A percentile compares a stretch with the other conserved stretches of the same genome.
Conservation (phyloP, 2,329 filamentous ascomycete species). For the Ophiostoma quercus region DNA sequence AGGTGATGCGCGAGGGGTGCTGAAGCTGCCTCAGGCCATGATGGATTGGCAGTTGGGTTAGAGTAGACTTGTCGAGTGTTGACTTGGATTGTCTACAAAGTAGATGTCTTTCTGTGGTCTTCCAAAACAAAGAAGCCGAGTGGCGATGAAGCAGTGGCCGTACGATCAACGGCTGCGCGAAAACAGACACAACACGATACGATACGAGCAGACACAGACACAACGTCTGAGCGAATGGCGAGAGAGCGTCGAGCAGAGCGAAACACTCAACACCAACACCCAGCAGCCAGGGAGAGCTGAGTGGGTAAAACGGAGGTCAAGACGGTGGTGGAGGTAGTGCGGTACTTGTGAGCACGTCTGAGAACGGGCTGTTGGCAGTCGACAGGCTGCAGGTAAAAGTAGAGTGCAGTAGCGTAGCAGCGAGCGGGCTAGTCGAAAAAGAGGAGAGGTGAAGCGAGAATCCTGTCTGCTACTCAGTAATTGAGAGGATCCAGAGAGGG, state of each 20-base stretch:
- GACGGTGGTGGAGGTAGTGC: neutral
- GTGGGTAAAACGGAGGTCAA: slow-evolving; percentile 1
- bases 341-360: neutral
- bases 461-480: too few relatives aligned
- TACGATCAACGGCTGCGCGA: slow-evolving; percentile 13
- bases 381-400: neutral
- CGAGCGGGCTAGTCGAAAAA: slow-evolving; percentile 1
- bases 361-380: neutral
- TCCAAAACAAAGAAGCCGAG: too few relatives aligned
- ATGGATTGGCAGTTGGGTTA: neutral
- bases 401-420: neutral
- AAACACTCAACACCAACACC: neutral
- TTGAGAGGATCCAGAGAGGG: neutral
- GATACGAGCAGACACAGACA: neutral
- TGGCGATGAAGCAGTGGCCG: neutral
- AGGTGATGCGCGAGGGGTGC: neutral
- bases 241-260: neutral
- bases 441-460: neutral
- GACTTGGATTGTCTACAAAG: neutral
- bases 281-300: slow-evolving; percentile 1
- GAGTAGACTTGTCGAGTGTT: neutral
- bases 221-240: neutral
- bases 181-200: neutral
- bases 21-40: neutral
- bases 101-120: too few relatives aligned